Evolutionary conservation across 2,329 filamentous ascomycete species (phyloP).

Genomic region (Xylaria sp.): DNA sequence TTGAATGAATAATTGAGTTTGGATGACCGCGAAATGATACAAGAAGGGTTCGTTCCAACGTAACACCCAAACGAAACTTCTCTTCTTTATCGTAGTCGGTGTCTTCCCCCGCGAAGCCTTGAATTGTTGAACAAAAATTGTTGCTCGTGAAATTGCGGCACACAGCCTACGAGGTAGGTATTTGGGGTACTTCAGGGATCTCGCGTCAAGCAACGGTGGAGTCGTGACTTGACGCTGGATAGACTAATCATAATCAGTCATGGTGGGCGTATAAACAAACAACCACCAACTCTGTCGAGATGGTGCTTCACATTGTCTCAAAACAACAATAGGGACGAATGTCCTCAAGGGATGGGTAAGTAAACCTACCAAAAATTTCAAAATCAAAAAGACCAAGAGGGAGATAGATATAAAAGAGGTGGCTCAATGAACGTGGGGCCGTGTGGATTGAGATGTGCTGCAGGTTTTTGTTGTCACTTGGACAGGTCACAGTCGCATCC

Average conservation of each 20-base stretch:
- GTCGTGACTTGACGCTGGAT: conserved; percentile 14
- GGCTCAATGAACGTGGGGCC: conserved; percentile 5
- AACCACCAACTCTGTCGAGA: neutral
- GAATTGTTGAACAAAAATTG: neutral
- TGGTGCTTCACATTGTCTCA: conserved; percentile 21
- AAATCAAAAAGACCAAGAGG: neutral
- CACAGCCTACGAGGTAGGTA: conserved; percentile 7
- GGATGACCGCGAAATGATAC: neutral
- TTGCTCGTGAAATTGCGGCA: conserved; percentile 33
- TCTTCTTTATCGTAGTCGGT: neutral
- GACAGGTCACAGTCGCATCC: conserved; percentile 27
- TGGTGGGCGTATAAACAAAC: conserved; percentile 13
- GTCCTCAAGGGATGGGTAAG: too few relatives aligned
- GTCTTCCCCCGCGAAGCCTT: conserved; percentile 10
- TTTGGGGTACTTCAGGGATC: conserved; percentile 23
- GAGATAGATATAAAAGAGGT: neutral
- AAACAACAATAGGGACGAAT: neutral
- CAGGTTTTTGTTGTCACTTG: conserved; percentile 35
- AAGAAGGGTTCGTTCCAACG: neutral
- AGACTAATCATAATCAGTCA: neutral
- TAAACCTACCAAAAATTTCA: too few relatives aligned
- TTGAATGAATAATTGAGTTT: neutral
- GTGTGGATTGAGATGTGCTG: conserved; percentile 27
- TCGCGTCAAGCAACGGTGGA: conserved; percentile 30
- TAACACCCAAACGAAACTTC: neutral